These are phyloP conservation scores for Mucor circinelloides DNA, from an alignment of 371 early-diverging fungal genomes.

Conservation along the genomic window DNA sequence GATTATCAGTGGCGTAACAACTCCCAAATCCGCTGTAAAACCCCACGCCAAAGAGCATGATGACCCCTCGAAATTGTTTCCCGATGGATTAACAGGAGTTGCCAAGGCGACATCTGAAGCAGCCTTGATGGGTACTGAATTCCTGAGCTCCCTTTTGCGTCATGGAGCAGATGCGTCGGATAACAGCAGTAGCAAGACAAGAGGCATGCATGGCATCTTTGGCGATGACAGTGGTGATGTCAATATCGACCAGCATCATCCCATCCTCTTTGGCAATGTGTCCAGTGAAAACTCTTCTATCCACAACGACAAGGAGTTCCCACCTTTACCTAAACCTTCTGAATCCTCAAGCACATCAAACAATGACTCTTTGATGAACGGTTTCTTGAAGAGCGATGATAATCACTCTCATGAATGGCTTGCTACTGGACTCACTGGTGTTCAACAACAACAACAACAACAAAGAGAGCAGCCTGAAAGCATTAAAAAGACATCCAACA, in stretches of 20 bases:
- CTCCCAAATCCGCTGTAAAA: constrained; percentile 12
- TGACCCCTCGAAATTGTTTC: constrained; percentile 6
- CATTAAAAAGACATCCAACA: constrained; percentile 3
- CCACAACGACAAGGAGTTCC: background rate
- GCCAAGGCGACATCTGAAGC: constrained; percentile 5
- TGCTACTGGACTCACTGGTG: constrained; percentile 9
- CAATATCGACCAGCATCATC: background rate
- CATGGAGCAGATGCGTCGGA: background rate
- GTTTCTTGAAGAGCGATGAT: constrained; percentile 8
- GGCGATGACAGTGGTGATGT: background rate
- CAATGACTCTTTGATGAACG: background rate
- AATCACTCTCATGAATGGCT: background rate
- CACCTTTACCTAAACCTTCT: background rate
- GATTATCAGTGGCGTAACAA: constrained; percentile 18
- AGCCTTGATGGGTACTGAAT: background rate
- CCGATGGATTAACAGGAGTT: constrained; percentile 23
- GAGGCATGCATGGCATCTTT: background rate
- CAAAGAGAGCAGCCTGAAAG: background rate
- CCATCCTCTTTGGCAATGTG: background rate
- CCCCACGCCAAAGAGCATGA: background rate
- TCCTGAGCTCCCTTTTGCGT: background rate
- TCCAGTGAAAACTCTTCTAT: background rate
- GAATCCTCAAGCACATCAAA: background rate
- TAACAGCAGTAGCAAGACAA: background rate
- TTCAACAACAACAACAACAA: constrained; percentile 8